These are phyloP conservation scores for Rubroboletus pulcherrimus DNA, from an alignment of 768 basidiomycete species.

Conservation along the genomic window DNA sequence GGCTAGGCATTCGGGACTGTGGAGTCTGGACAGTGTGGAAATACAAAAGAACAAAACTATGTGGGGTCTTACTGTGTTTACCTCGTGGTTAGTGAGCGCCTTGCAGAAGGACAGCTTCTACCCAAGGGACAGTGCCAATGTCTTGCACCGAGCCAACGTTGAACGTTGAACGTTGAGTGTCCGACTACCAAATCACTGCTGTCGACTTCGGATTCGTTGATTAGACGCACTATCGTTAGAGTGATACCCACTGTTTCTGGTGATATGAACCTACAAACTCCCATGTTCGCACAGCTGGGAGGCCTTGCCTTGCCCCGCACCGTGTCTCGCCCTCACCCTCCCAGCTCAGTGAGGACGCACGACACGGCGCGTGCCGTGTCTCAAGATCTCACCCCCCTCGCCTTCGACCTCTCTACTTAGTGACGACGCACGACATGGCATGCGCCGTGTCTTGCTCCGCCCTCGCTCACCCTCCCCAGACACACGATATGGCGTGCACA, in stretches of 20 bases:
- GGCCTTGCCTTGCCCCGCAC: too few relatives aligned
- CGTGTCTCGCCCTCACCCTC: too few relatives aligned
- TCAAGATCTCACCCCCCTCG: too few relatives aligned
- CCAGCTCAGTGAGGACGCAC: too few relatives aligned
- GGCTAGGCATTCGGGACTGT: conserved; percentile 52
- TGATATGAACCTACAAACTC: conserved; percentile 54
- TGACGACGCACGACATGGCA: too few relatives aligned
- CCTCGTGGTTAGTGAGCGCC: conserved; percentile 54
- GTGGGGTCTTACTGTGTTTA: conserved; percentile 46
- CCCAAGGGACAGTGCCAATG: background rate
- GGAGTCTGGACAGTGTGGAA: conserved; percentile 34
- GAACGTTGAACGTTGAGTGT: too few relatives aligned
- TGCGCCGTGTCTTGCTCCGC: too few relatives aligned
- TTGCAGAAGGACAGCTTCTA: conserved; percentile 35
- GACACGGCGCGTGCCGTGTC: too few relatives aligned
- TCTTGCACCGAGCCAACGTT: conserved; percentile 31
- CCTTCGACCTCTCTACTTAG: too few relatives aligned
- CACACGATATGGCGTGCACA: too few relatives aligned
- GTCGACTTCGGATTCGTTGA: conserved; percentile 25
- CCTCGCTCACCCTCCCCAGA: too few relatives aligned
- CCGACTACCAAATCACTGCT: conserved; percentile 36
- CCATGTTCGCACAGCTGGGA: conserved; percentile 49
- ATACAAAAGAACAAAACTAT: too few relatives aligned
- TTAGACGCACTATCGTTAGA: conserved; percentile 33
- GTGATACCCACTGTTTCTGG: conserved; percentile 44